Evolutionary conservation across 2,329 filamentous ascomycete species (phyloP).

Genomic region (Verticillium klebahnii): DNA sequence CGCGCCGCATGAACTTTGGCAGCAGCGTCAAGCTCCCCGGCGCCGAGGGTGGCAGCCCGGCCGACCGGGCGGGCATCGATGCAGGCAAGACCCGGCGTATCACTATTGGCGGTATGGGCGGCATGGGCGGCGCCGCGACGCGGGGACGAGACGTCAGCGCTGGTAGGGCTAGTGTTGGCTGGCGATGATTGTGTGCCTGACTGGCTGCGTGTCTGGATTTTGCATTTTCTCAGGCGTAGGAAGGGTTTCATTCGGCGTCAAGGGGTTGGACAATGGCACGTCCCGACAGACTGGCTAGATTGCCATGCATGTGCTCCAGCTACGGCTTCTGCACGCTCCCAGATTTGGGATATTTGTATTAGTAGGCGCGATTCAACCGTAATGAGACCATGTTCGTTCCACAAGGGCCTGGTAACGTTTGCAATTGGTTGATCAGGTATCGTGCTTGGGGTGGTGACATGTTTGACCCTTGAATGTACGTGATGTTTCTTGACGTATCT

Average conservation of each 20-base stretch:
- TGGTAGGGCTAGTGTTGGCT: constrained; percentile 21
- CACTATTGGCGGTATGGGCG: constrained; percentile 12
- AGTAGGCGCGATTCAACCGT: neutral
- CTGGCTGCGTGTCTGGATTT: neutral
- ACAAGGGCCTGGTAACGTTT: neutral
- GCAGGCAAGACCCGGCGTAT: constrained; percentile 12
- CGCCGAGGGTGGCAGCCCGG: constrained; percentile 16
- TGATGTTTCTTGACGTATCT: no score
- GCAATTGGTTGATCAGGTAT: neutral
- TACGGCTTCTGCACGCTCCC: neutral
- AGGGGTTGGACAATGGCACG: neutral
- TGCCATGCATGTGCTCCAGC: neutral
- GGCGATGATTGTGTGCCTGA: constrained; percentile 33
- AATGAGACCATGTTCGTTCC: neutral
- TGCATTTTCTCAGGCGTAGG: neutral
- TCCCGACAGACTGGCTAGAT: neutral
- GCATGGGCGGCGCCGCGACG: constrained; percentile 1
- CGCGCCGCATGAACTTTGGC: constrained; percentile 52
- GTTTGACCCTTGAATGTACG: no score
- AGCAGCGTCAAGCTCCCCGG: constrained; percentile 24
- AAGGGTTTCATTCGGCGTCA: neutral
- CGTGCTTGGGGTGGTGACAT: no score
- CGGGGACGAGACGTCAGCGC: constrained; percentile 11
- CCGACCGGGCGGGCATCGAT: constrained; percentile 13
- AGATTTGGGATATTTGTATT: neutral